Evolutionary conservation across 2,329 filamentous ascomycete species (phyloP), one percentile per base, ranked within the genome.

Genomic region (Talaromyces atroroseus): DNA sequence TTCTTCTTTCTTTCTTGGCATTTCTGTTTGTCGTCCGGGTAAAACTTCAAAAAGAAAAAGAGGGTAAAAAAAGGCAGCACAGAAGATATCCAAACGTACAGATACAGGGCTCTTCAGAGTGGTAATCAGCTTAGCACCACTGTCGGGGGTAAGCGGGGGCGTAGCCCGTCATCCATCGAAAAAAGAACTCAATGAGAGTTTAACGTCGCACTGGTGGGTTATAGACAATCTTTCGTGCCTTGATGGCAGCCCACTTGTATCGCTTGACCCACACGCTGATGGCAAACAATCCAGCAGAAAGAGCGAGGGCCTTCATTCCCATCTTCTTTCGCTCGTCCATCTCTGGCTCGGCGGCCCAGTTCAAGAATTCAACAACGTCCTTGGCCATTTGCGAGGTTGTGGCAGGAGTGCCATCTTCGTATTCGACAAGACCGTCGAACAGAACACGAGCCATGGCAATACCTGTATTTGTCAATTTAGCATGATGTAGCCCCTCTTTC

Each of bases 241-340:
- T 99, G 76, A 99, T 80, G 69, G 89, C 86, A 59, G 91, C 83
- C 94, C 94, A 99, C 86, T 97, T 99, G 87, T 99, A 99, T 80
- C 92, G 87, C 89, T 99, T 99, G 64, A 97, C 88, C 91, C 92
- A 99, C 68, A 99, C 85, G 75, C 89, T 95, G 69, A 97, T 70
- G 57, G 90, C 90, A 72, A 90, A 88, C 62, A 99, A 81, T 60
- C 87, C 84, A 60, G 87, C 82, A 55, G 86, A 85, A 64, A 96
- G 84, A 64, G 88, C 85, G 66, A 99, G 76, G 54, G 95, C 89
- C 86, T 99, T 97, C 84, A 95, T 86, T 69, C 94, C 94, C 94
- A 97, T 99, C 82, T 91, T 94, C 89, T 99, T 99, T 73, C 94
- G 89, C 74, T 96, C 87, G 72, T 99, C 94, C 91, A 96, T 96